Base-by-base conservation (phyloP, 345 rosid genomes). In the Kandelia obovata region DNA sequence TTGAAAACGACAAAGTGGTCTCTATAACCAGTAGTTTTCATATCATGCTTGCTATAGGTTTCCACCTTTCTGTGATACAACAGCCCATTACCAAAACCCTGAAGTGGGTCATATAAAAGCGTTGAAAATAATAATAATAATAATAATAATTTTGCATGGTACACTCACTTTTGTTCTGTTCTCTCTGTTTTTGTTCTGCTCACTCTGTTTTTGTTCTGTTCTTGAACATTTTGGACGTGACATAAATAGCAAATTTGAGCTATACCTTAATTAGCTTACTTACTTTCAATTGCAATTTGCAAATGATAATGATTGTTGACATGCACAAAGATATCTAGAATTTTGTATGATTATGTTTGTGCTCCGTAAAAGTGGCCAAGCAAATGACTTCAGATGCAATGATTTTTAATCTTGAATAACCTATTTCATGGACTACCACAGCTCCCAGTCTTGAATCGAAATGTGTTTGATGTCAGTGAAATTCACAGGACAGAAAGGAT, bases 271-370 rank as follows among this genome's bases (percentile, higher is more conserved):
- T 13, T 43, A 43, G 49, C 11, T 31, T 23, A 65, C 25, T 46
- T 58, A 43, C 49, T 64, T 28, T 46, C 6, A 23, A 43, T 32
- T 57, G 30, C 37, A 1, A 19, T 27, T 21, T 56, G 37, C 17
- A 34, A 49, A 58, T 27, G 61, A 55, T 52, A 64, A 73, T 75
- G 68, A 70, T 59, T 82, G 76, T 59, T 83, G 72, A 66, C 75
- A 53, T 79, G 51, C 72, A 63, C 21, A 51, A 78, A 70, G 76
- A 76, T 85, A 82, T 72, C 37, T 32, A 74, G 83, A 72, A 46
- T 64, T 27, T 30, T 67, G 34, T 76, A 82, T 78, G 75, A 82
- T 84, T 79, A 67, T 80, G 82, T 77, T 77, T 62, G 43, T 59
- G 77, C 80, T 73, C 49, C 66, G 64, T 67, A 47, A 43, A 72